These are phyloP conservation scores for Endoconidiophora laricicola DNA, from an alignment of 2,329 filamentous ascomycete species.

Conservation along the genomic window DNA sequence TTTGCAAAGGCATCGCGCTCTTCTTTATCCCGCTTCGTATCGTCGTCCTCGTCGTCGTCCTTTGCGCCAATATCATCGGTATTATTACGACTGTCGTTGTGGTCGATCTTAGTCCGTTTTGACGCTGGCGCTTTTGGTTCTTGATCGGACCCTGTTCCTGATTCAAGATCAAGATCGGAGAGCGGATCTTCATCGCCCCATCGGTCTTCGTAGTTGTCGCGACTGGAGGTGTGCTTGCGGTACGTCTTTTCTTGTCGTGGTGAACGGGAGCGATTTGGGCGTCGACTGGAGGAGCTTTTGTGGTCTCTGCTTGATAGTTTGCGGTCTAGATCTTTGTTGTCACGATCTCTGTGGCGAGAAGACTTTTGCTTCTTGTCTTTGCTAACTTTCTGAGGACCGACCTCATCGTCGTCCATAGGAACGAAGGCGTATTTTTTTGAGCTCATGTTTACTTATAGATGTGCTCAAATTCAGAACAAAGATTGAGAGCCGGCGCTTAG, in stretches of 20 bases:
- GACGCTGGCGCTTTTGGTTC: constrained; percentile 53
- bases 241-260: constrained; percentile 26
- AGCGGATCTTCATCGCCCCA: constrained; percentile 64
- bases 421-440: constrained; percentile 50
- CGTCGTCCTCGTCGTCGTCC: background rate
- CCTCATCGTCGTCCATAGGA: constrained; percentile 48
- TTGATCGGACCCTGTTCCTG: constrained; percentile 23
- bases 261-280: constrained; percentile 19
- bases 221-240: constrained; percentile 24
- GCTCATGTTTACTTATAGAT: constrained; percentile 22
- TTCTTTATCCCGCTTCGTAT: constrained; percentile 44
- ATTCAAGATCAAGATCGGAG: constrained; percentile 25
- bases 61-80: constrained; percentile 20
- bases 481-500: too few species aligned
- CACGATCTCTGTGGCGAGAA: constrained; percentile 2
- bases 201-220: constrained; percentile 49
- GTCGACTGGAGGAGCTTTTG: background rate
- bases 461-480: background rate
- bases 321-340: constrained; percentile 2
- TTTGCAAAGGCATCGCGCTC: constrained; percentile 72
- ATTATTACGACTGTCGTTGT: constrained; percentile 28
- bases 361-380: constrained; percentile 6
- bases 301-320: background rate
- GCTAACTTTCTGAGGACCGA: constrained; percentile 21
- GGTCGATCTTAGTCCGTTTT: constrained; percentile 51